A percentile compares a stretch with the other conserved stretches of the same genome.
Evolutionary conservation across 1,284 basidiomycete genomes (phyloP).

Genomic region (Entoloma clypeatum): DNA sequence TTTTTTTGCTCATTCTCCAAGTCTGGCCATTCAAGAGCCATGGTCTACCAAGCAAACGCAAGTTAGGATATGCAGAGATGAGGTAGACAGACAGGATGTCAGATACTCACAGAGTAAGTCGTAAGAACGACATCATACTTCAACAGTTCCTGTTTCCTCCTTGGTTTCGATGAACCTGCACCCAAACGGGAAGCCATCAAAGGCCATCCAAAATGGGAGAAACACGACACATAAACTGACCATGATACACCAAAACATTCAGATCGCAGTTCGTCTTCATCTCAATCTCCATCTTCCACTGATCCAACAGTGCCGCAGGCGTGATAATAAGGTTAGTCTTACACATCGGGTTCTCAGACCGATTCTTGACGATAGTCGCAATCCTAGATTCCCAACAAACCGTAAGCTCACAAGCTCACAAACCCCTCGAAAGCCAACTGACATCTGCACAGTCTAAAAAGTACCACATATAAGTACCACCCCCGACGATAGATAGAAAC

Average conservation of each 20-base stretch:
- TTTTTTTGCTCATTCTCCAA: slow-evolving; percentile 40
- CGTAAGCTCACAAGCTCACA: background rate
- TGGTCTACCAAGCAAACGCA: slow-evolving; percentile 36
- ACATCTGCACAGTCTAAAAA: slow-evolving; percentile 47
- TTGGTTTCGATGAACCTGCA: slow-evolving; percentile 41
- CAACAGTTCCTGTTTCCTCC: slow-evolving; percentile 38
- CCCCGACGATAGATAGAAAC: slow-evolving; percentile 1
- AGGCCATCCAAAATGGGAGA: background rate
- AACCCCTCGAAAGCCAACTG: slow-evolving; percentile 10
- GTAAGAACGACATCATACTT: slow-evolving; percentile 58
- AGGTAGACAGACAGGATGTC: too few species aligned
- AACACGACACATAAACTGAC: slow-evolving; percentile 23
- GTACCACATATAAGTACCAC: background rate
- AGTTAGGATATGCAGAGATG: background rate
- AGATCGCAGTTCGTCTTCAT: slow-evolving; percentile 46
- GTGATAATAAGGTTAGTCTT: slow-evolving; percentile 56
- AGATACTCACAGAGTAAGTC: slow-evolving; percentile 43
- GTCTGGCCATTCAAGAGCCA: slow-evolving; percentile 56
- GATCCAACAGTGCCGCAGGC: slow-evolving; percentile 51
- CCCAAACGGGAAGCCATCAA: background rate
- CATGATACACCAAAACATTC: slow-evolving; percentile 54
- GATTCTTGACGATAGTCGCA: slow-evolving; percentile 44
- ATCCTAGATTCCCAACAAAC: slow-evolving; percentile 39
- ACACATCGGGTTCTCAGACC: slow-evolving; percentile 35
- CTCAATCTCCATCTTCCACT: slow-evolving; percentile 58